Evolutionary conservation across 208 protist species (phyloP).

Genomic region (Leishmania major): DNA sequence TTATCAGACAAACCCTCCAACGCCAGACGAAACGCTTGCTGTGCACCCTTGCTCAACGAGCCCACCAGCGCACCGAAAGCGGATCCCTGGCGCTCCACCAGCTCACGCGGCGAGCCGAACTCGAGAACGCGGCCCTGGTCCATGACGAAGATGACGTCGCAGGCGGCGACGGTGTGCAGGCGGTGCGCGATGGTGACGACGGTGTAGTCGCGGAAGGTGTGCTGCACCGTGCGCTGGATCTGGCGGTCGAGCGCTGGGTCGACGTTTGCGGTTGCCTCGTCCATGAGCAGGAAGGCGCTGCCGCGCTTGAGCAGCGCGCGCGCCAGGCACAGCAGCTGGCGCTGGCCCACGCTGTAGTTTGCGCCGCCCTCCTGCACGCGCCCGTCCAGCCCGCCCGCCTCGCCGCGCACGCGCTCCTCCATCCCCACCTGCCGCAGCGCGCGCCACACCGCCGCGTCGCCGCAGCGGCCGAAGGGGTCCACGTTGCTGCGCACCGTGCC

Average conservation of each 20-base stretch:
- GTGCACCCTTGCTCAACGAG: constrained; percentile 7
- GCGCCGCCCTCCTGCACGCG: constrained; percentile 61
- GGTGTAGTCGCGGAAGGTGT: constrained; percentile 54
- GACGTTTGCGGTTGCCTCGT: constrained; percentile 76
- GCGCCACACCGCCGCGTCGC: constrained; percentile 45
- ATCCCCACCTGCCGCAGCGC: constrained; percentile 61
- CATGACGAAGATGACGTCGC: constrained; percentile 71
- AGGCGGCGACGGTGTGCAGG: constrained; percentile 68
- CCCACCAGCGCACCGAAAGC: constrained; percentile 36
- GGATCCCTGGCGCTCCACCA: constrained; percentile 36
- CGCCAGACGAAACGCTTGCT: neutral
- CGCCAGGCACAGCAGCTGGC: constrained; percentile 76
- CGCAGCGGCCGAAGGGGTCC: constrained; percentile 56
- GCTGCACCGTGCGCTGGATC: constrained; percentile 59
- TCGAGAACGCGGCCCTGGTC: constrained; percentile 36
- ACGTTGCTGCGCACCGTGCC: constrained; percentile 81
- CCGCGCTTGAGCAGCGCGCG: constrained; percentile 65
- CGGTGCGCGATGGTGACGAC: constrained; percentile 75
- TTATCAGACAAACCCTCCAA: neutral
- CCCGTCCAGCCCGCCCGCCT: constrained; percentile 35
- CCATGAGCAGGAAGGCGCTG: constrained; percentile 74
- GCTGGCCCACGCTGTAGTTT: constrained; percentile 80
- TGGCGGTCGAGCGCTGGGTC: constrained; percentile 56
- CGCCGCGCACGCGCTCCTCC: constrained; percentile 31
- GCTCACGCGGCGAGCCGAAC: constrained; percentile 15